Conservation (phyloP, 371 early-diverging fungal genomes). For the Blyttiomyces sp. region DNA sequence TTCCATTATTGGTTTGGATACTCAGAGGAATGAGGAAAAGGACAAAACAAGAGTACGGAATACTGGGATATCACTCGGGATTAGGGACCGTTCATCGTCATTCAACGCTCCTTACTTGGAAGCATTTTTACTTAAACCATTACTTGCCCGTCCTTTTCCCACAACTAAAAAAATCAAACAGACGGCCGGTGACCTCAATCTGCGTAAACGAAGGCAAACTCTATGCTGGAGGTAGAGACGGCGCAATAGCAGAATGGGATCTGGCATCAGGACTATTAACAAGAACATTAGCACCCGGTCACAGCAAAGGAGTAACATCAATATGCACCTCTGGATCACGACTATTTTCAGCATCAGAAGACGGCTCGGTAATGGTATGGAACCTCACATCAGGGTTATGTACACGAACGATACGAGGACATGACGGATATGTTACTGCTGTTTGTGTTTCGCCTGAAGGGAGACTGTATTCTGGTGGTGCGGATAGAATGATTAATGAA, state of each 20-base stretch:
- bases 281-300: slow-evolving; percentile 1
- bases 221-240: slow-evolving; percentile 29
- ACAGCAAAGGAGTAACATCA: slow-evolving; percentile 14
- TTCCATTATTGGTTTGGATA: no score
- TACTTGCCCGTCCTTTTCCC: not conserved
- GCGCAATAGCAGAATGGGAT: slow-evolving; percentile 34
- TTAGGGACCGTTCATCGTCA: no score
- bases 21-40: no score
- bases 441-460: slow-evolving; percentile 22
- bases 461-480: slow-evolving; percentile 28
- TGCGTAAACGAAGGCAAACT: slow-evolving; percentile 25
- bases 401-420: slow-evolving; percentile 19
- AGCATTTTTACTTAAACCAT: no score
- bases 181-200: slow-evolving; percentile 42
- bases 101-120: no score
- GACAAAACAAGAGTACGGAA: no score
- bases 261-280: slow-evolving; percentile 2
- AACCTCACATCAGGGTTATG: slow-evolving; percentile 9
- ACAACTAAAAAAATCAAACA: not conserved
- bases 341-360: slow-evolving; percentile 22
- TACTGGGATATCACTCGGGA: no score
- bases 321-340: slow-evolving; percentile 15
- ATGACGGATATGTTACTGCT: slow-evolving; percentile 27
- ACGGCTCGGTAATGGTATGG: slow-evolving; percentile 22
- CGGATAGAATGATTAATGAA: slow-evolving; percentile 33